Evolutionary conservation across 164 flowering plant genomes (phyloP), one percentile per base, ranked within the genome.

Genomic region (Malania oleifera): DNA sequence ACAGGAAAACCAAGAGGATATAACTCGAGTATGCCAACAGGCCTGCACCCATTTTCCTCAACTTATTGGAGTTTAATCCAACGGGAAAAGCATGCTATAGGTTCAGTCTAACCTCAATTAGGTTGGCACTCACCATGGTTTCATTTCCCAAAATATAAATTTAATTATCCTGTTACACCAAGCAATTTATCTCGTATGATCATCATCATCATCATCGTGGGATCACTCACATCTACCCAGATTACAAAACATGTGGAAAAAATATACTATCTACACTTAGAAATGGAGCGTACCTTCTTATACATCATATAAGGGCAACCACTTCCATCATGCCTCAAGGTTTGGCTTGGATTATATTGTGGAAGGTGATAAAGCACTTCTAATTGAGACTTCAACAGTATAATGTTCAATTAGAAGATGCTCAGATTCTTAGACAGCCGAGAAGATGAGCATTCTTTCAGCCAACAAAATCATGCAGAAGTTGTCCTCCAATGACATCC

Each of bases 391-490:
- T 54, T 20, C 12, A 39, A 5, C 23, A 37, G 44, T 20, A 39
- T 39, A 23, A 11, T 12, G 23, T 47, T 15, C 27, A 23, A 47
- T 47, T 11, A 47, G 51, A 47, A 18, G 41, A 34, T 18, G 35
- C 27, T 11, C n/a, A 38, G 41, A 34, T 18, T n/a, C 27, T 11
- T 9, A 38, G 43, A 54, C 22, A 8, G 26, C 44, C 51, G 18
- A 13, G 18, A 13, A 22, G 43, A 19, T 34, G 13, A 5, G 19
- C 27, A n/a, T 25, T n/a, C n/a, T 15, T 53, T 75, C 73, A 73
- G 37, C 87, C 86, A 39, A 80, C 82, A 71, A 80, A 81, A 62
- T 85, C 86, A 65, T 73, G 85, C 49, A 85, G 65, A 48, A 81
- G 67, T 19, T 81, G 84, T 14, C 81, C 80, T 12, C 82, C 86